phyloP scores from a whole-genome alignment of 164 flowering plant genomes.

The Stephania japonica region DNA sequence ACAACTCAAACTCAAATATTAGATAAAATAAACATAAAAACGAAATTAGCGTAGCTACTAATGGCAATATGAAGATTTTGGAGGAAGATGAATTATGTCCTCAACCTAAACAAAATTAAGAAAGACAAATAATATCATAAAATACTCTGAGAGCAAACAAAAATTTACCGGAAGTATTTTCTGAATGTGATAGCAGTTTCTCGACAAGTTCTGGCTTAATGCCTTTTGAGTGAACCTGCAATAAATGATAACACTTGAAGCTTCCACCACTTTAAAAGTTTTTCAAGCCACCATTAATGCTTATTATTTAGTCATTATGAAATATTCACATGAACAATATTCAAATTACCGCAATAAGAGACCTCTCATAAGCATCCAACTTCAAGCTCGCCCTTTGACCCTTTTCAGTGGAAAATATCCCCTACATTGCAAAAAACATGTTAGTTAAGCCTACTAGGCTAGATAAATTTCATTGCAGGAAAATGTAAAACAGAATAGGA shows the following conservation, averaged over 20 bases:
- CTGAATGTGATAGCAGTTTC: slow-evolving; percentile 42
- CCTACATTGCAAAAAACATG: slow-evolving; percentile 37
- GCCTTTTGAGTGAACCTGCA: slow-evolving; percentile 89
- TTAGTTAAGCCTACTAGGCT: neutral
- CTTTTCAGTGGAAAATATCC: slow-evolving; percentile 83
- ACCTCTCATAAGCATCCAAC: slow-evolving; percentile 65
- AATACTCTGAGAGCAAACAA: neutral
- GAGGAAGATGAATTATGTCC: neutral
- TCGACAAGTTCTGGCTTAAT: slow-evolving; percentile 56
- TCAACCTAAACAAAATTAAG: slow-evolving; percentile 4
- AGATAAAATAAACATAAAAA: neutral
- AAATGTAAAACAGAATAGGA: neutral
- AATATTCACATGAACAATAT: neutral
- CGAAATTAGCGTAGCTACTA: neutral
- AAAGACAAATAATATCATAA: neutral
- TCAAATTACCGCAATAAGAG: slow-evolving; percentile 66
- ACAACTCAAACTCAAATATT: too few species aligned
- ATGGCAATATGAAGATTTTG: neutral
- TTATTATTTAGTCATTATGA: neutral
- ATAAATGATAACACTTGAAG: neutral
- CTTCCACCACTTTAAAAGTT: neutral
- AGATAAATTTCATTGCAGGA: neutral
- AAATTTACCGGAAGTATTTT: slow-evolving; percentile 46
- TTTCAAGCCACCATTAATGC: neutral
- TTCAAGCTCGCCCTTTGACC: slow-evolving; percentile 59